Conservation (phyloP, 352 stramenopile genomes). For the Phytophthora meadii region DNA sequence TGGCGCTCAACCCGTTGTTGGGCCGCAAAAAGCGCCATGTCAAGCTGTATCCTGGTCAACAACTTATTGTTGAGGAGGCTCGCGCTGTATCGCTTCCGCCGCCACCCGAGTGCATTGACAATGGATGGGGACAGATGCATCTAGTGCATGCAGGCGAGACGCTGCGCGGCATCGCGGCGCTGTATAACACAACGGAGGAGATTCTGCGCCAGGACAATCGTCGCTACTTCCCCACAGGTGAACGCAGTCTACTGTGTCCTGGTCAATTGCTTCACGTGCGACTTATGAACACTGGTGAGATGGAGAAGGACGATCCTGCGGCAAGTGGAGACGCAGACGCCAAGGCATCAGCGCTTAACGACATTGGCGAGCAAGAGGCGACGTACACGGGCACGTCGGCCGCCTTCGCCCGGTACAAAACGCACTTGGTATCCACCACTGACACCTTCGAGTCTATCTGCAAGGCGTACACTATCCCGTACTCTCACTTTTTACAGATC, state of each 20-base stretch:
- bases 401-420: slow-evolving; percentile 75
- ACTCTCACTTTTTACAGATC: slow-evolving; percentile 75
- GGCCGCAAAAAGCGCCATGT: slow-evolving; percentile 49
- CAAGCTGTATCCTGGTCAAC: slow-evolving; percentile 76
- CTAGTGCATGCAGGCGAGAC: slow-evolving; percentile 74
- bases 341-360: slow-evolving; percentile 17
- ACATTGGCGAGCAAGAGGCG: slow-evolving; percentile 16
- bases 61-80: slow-evolving; percentile 79
- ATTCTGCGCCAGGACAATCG: slow-evolving; percentile 85
- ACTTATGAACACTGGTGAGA: slow-evolving; percentile 77
- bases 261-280: slow-evolving; percentile 83
- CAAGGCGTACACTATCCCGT: slow-evolving; percentile 69
- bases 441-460: slow-evolving; percentile 86
- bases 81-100: slow-evolving; percentile 72
- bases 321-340: slow-evolving; percentile 15
- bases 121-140: slow-evolving; percentile 88
- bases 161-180: slow-evolving; percentile 65
- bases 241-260: slow-evolving; percentile 69
- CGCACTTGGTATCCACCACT: slow-evolving; percentile 49
- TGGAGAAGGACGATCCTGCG: slow-evolving; percentile 45
- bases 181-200: slow-evolving; percentile 87
- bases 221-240: slow-evolving; percentile 77
- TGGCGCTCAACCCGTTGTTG: slow-evolving; percentile 77
- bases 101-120: slow-evolving; percentile 80
- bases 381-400: slow-evolving; percentile 50